Evolutionary conservation across 2,329 filamentous ascomycete species (phyloP), one percentile per base, ranked within the genome.

Genomic region (Colletotrichum eremochloae): DNA sequence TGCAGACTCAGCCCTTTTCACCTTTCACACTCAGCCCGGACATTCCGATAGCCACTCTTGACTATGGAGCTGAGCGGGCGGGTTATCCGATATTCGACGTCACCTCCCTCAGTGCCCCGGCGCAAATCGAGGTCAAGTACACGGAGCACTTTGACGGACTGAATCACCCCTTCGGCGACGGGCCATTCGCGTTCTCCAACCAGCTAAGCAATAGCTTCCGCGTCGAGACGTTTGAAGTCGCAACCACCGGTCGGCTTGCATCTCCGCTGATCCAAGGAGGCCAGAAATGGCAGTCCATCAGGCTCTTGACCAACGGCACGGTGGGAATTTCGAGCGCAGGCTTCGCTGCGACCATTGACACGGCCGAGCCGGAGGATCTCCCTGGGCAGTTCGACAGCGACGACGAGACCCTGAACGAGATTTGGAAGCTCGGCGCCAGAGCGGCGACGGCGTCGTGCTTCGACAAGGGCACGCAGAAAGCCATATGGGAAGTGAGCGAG

Each of bases 241-340:
- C 79, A 0, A 55, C 69, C 0, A 12, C 63, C 1, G 82, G 82
- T 3, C 64, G 72, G 3, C 31, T 79, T 0, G 67, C 80, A 9
- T 80, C 79, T 1, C 81, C 77, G 29, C 79, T 85, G 48, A 67
- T 84, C 0, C 83, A 85, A 74, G 83, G 82, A 5, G 82, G 81
- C 0, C 81, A 83, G 72, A 75, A 80, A 73, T 85, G 82, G 82
- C 78, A 84, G 69, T 79, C 81, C 0, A 75, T 84, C 33, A 76
- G 77, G 2, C 75, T 84, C 0, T 74, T 84, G 24, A 82, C 79
- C 0, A 77, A 81, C 31, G 77, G 75, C 1, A 76, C 76, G 2
- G 70, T 84, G 4, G 77, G 75, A 0, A 77, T 85, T 62, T 74
- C 71, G 6, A 60, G 69, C 1, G 68, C 82, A 1, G 82, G 83